Percentiles rank a stretch among this genome's conserved stretches.
These are phyloP conservation scores for Mortierella sp. DNA, from an alignment of 371 early-diverging fungal species.

Conservation along the genomic window DNA sequence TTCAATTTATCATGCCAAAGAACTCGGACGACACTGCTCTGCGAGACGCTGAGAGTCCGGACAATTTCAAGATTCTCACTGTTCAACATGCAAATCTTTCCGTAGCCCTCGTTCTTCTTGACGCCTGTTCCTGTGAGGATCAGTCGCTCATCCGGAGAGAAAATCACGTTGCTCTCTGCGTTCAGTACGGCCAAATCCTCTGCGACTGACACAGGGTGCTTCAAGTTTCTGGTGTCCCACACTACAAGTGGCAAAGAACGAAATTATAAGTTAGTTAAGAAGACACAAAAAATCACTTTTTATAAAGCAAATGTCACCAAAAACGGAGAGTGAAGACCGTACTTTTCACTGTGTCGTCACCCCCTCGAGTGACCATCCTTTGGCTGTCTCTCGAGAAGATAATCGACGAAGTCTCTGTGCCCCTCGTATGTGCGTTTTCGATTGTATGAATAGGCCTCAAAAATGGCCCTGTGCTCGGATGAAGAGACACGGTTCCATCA, in stretches of 20 bases:
- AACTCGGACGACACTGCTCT: constrained; percentile 80
- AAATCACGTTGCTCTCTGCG: constrained; percentile 87
- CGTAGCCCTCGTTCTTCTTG: constrained; percentile 77
- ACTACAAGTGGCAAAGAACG: constrained; percentile 57
- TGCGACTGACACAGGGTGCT: constrained; percentile 70
- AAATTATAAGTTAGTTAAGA: no score
- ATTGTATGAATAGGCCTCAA: constrained; percentile 54
- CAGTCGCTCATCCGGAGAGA: constrained; percentile 86
- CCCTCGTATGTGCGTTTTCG: constrained; percentile 77
- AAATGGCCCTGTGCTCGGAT: constrained; percentile 42
- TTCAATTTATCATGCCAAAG: constrained; percentile 91
- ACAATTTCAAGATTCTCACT: constrained; percentile 72
- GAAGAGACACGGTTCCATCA: constrained; percentile 39
- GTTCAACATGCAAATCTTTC: constrained; percentile 77
- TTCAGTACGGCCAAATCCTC: constrained; percentile 73
- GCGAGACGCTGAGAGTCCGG: constrained; percentile 63
- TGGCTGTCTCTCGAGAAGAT: constrained; percentile 74
- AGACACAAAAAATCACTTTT: no score
- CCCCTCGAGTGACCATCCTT: constrained; percentile 80
- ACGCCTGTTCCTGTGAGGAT: constrained; percentile 76
- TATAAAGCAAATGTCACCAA: no score
- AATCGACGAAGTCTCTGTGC: constrained; percentile 77
- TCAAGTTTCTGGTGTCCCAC: constrained; percentile 90
- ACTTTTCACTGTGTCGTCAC: constrained; percentile 90
- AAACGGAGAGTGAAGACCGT: constrained; percentile 4